Percentiles rank a stretch among this genome's conserved stretches.
Conservation (phyloP, 179 eudicot species). For the Beta lomatogona region DNA sequence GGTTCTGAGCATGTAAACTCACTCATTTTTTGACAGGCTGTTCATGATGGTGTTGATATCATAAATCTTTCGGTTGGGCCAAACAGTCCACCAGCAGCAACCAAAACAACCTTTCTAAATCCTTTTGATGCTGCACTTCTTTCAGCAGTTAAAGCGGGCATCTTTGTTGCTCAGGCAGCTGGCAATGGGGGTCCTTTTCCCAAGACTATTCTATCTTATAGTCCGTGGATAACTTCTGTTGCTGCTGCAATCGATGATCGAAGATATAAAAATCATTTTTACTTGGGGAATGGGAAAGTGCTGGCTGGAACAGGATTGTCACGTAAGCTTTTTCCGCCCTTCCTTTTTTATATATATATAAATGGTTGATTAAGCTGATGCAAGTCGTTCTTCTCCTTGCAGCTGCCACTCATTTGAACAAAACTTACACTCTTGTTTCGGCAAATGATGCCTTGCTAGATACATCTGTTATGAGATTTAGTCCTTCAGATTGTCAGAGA, state of each 20-base stretch:
- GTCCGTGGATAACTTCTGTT: constrained; percentile 91
- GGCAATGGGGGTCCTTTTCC: constrained; percentile 96
- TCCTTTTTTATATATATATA: background rate
- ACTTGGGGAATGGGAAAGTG: constrained; percentile 71
- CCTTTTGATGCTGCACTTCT: constrained; percentile 87
- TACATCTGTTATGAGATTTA: constrained; percentile 62
- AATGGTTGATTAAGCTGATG: constrained; percentile 21
- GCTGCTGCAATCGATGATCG: constrained; percentile 97
- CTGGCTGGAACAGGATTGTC: constrained; percentile 77
- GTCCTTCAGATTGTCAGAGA: constrained; percentile 91
- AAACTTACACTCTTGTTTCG: constrained; percentile 71
- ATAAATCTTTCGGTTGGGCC: constrained; percentile 91
- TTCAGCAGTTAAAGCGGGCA: constrained; percentile 85
- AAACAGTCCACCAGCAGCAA: constrained; percentile 86
- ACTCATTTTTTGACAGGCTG: constrained; percentile 61
- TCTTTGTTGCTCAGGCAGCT: constrained; percentile 91
- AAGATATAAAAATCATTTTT: constrained; percentile 78
- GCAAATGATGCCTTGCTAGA: constrained; percentile 88
- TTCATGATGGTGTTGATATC: constrained; percentile 92
- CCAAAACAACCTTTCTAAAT: constrained; percentile 78
- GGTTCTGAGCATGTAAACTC: constrained; percentile 19
- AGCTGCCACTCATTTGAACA: constrained; percentile 86
- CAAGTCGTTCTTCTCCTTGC: constrained; percentile 31
- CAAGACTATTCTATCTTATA: constrained; percentile 79
- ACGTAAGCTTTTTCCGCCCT: constrained; percentile 50